A percentile compares a stretch with the other conserved stretches of the same genome.
Evolutionary conservation across 2,329 filamentous ascomycete species (phyloP).

Genomic region (Sporothrix pallida): DNA sequence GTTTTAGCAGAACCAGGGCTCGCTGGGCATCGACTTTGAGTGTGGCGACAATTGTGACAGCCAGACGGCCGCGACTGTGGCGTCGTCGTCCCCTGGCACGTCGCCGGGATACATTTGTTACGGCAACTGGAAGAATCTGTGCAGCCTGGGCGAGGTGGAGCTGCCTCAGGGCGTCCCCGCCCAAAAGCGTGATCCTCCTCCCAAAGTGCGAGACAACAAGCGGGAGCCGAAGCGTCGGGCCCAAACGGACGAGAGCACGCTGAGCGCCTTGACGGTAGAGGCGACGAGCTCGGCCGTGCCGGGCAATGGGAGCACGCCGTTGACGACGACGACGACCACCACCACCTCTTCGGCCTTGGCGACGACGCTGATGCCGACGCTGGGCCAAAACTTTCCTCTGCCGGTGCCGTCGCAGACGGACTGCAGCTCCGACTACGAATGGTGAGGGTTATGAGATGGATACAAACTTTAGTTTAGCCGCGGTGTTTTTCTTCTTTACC

Average conservation of each 20-base stretch:
- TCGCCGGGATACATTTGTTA: slow-evolving; percentile 32
- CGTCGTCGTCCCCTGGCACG: background rate
- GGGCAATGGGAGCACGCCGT: too few species aligned
- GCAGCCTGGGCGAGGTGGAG: background rate
- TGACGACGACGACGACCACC: background rate
- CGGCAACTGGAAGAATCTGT: slow-evolving; percentile 34
- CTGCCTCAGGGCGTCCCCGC: background rate
- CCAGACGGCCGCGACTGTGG: background rate
- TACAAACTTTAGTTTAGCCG: background rate
- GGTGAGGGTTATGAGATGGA: slow-evolving; percentile 21
- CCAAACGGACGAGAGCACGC: background rate
- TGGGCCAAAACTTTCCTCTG: slow-evolving; percentile 26
- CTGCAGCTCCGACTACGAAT: slow-evolving; percentile 35
- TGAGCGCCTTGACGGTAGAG: slow-evolving; percentile 6
- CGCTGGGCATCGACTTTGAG: slow-evolving; percentile 15
- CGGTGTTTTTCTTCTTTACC: background rate
- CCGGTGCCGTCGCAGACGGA: slow-evolving; percentile 38
- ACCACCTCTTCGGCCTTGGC: background rate
- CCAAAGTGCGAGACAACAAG: too few species aligned
- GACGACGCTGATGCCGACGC: slow-evolving; percentile 30
- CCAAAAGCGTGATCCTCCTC: background rate
- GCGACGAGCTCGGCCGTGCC: background rate
- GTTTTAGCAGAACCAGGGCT: slow-evolving; percentile 36
- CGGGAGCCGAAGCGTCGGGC: too few species aligned
- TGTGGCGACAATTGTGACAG: background rate